Conservation (phyloP, 2,329 filamentous ascomycete species). For the Tolypocladium tundrense region DNA sequence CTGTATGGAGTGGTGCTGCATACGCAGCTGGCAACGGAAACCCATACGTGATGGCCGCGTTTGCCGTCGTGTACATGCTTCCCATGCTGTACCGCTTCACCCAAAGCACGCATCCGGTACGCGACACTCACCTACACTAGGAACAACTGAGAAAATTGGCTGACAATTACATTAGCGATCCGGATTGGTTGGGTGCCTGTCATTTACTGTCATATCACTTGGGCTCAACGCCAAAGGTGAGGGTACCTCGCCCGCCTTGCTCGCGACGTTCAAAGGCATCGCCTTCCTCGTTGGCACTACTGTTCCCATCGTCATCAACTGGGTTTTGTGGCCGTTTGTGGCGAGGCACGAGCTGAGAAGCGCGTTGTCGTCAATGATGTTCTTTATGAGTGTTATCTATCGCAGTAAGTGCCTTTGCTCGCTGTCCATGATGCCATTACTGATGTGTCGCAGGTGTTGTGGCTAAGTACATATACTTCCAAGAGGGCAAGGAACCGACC, state of each 20-base stretch:
- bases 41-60: slow-evolving; percentile 43
- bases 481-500: slow-evolving; percentile 40
- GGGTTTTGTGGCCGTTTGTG: slow-evolving; percentile 51
- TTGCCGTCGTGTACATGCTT: slow-evolving; percentile 46
- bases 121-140: slow-evolving; percentile 1
- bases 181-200: slow-evolving; percentile 46
- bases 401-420: slow-evolving; percentile 24
- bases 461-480: slow-evolving; percentile 49
- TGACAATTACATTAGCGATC: slow-evolving; percentile 28
- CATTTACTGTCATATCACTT: slow-evolving; percentile 44
- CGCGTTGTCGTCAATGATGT: slow-evolving; percentile 44
- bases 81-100: slow-evolving; percentile 49
- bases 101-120: slow-evolving; percentile 41
- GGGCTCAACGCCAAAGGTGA: slow-evolving; percentile 22
- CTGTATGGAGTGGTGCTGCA: slow-evolving; percentile 43
- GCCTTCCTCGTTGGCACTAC: slow-evolving; percentile 44
- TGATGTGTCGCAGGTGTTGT: slow-evolving; percentile 29
- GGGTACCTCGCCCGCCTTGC: slow-evolving; percentile 22
- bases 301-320: slow-evolving; percentile 44
- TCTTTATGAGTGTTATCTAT: slow-evolving; percentile 48
- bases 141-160: background rate
- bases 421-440: background rate
- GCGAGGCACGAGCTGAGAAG: slow-evolving; percentile 48
- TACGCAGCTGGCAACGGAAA: slow-evolving; percentile 41
- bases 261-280: slow-evolving; percentile 36